Evolutionary conservation across 2,329 filamentous ascomycete genomes (phyloP).

Genomic region (Dryadomyces sulphureus): DNA sequence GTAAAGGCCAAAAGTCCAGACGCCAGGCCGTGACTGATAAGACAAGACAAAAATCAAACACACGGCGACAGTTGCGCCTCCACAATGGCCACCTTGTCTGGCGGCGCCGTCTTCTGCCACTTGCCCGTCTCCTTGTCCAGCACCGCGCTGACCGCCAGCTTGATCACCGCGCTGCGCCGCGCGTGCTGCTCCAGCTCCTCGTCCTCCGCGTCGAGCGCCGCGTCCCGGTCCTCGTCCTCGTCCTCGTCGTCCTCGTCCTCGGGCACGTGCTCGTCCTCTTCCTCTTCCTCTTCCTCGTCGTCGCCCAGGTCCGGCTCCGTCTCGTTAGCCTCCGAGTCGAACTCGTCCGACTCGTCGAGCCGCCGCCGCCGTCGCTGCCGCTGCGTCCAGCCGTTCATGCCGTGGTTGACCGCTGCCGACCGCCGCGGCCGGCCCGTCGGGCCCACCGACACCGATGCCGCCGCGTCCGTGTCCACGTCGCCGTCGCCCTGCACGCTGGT

Average conservation of each 20-base stretch:
- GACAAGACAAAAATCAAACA: no score
- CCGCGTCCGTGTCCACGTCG: conserved; percentile 12
- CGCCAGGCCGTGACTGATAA: no score
- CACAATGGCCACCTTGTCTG: neutral
- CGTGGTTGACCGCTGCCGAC: conserved; percentile 32
- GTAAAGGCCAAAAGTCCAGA: no score
- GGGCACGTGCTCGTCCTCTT: conserved; percentile 46
- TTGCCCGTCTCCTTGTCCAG: conserved; percentile 20
- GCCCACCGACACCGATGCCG: conserved; percentile 26
- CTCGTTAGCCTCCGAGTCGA: conserved; percentile 48
- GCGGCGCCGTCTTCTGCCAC: conserved; percentile 15
- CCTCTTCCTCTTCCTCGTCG: conserved; percentile 44
- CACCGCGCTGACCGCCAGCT: conserved; percentile 41
- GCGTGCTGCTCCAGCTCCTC: conserved; percentile 13
- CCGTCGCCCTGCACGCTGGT: conserved; percentile 28
- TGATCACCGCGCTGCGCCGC: conserved; percentile 57
- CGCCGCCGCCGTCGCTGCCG: conserved; percentile 21
- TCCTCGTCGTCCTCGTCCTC: conserved; percentile 44
- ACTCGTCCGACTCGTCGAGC: conserved; percentile 46
- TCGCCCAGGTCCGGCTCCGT: conserved; percentile 38
- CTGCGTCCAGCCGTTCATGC: conserved; percentile 32
- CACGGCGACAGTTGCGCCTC: neutral
- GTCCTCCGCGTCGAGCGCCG: conserved; percentile 38
- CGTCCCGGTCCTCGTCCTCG: conserved; percentile 35
- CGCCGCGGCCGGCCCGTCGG: conserved; percentile 34